A percentile compares a stretch with the other conserved stretches of the same genome.
phyloP scores from a whole-genome alignment of 805 yeast genomes.

The Nakazawaea wyomingensis region DNA sequence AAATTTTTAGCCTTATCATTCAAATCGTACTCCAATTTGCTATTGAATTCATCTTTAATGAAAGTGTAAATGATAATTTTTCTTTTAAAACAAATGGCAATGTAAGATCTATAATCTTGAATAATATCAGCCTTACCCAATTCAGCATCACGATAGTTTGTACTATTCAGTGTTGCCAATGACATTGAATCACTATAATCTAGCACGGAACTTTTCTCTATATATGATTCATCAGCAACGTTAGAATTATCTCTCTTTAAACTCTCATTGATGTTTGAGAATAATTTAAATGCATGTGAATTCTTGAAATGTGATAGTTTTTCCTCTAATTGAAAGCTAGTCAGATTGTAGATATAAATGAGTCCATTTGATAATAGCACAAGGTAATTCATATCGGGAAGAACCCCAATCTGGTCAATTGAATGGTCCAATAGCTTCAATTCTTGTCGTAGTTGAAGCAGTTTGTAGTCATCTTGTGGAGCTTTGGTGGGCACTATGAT shows the following conservation, averaged over 20 bases:
- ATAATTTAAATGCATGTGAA: slow-evolving; percentile 22
- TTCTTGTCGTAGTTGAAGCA: not conserved
- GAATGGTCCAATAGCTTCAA: slow-evolving; percentile 13
- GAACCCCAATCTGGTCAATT: slow-evolving; percentile 26
- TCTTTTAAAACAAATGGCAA: slow-evolving; percentile 18
- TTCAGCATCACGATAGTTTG: slow-evolving; percentile 7
- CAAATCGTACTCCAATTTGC: slow-evolving; percentile 21
- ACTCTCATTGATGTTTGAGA: slow-evolving; percentile 18
- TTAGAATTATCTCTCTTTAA: slow-evolving; percentile 1
- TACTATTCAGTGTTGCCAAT: slow-evolving; percentile 23
- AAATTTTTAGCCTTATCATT: slow-evolving; percentile 20
- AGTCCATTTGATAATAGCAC: slow-evolving; percentile 25
- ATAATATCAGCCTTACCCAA: not conserved
- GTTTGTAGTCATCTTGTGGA: not conserved
- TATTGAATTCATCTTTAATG: slow-evolving; percentile 18
- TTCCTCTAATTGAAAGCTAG: slow-evolving; percentile 25
- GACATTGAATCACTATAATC: slow-evolving; percentile 26
- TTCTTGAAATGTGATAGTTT: slow-evolving; percentile 29
- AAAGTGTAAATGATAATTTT: slow-evolving; percentile 21
- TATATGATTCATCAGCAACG: slow-evolving; percentile 6
- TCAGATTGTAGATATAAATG: slow-evolving; percentile 27
- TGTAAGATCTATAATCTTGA: slow-evolving; percentile 12
- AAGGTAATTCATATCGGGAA: slow-evolving; percentile 27
- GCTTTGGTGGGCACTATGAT: not conserved
- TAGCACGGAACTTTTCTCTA: slow-evolving; percentile 2